These are phyloP conservation scores for Coelastrella sp. DNA, from an alignment of 139 green algal genomes.

Conservation along the genomic window DNA sequence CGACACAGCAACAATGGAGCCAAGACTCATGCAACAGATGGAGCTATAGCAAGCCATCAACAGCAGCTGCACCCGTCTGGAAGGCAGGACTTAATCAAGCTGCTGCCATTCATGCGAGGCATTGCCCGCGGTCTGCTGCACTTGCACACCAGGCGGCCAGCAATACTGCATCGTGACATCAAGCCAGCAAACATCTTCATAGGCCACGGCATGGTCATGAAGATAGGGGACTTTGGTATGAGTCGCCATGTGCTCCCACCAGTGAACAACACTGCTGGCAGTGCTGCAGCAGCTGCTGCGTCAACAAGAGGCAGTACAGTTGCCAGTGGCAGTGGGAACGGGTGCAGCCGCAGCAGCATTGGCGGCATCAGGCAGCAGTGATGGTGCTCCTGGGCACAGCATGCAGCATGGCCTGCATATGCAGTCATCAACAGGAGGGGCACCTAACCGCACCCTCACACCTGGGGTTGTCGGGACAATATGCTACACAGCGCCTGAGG, in stretches of 20 bases:
- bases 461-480: conserved; percentile 64
- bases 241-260: conserved; percentile 43
- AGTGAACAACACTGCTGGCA: neutral
- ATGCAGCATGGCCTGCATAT: neutral
- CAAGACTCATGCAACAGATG: neutral
- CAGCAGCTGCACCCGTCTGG: too few species aligned
- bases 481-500: conserved; percentile 64
- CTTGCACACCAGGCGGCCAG: conserved; percentile 59
- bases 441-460: conserved; percentile 49
- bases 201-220: conserved; percentile 67
- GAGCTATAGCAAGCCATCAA: too few species aligned
- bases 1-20: neutral
- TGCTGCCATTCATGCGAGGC: conserved; percentile 50
- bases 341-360: neutral
- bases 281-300: neutral
- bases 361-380: neutral
- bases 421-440: neutral
- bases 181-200: conserved; percentile 73
- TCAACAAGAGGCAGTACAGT: conserved; percentile 1
- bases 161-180: conserved; percentile 74
- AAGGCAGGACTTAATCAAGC: conserved; percentile 23
- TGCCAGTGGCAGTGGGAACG: neutral
- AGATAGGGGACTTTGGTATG: conserved; percentile 78
- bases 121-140: conserved; percentile 58
- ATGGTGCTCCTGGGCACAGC: neutral